Evolutionary conservation across 2,329 filamentous ascomycete species (phyloP).

Genomic region (Zelopaecilomyces penicillatus): DNA sequence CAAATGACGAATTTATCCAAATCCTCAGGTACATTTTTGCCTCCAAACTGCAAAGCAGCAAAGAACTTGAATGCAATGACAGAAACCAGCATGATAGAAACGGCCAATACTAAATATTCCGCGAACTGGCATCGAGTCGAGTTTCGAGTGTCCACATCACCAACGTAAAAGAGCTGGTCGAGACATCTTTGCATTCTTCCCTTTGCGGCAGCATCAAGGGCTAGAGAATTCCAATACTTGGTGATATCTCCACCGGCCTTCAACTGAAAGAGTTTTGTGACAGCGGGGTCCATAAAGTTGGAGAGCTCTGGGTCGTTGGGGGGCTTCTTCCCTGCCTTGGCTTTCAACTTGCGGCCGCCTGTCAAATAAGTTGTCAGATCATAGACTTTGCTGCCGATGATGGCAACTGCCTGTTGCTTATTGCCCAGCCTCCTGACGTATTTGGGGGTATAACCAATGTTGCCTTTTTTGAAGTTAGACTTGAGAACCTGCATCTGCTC

Average conservation of each 20-base stretch:
- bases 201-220: conserved; percentile 48
- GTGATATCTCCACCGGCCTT: conserved; percentile 72
- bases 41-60: conserved; percentile 87
- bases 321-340: conserved; percentile 41
- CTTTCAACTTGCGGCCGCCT: conserved; percentile 61
- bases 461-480: conserved; percentile 74
- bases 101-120: conserved; percentile 77
- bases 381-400: conserved; percentile 73
- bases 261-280: conserved; percentile 69
- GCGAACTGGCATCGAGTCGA: conserved; percentile 80
- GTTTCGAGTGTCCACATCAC: conserved; percentile 83
- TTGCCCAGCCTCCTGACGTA: conserved; percentile 64
- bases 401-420: conserved; percentile 61
- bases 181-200: conserved; percentile 71
- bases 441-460: conserved; percentile 70
- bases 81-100: conserved; percentile 69
- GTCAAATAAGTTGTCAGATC: conserved; percentile 77
- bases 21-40: conserved; percentile 87
- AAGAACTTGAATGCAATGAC: conserved; percentile 96
- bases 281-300: conserved; percentile 72
- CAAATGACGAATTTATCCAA: conserved; percentile 98
- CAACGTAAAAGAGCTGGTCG: conserved; percentile 91
- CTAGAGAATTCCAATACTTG: conserved; percentile 69
- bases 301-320: conserved; percentile 44
- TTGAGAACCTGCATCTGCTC: conserved; percentile 78